phyloP scores from a whole-genome alignment of 2,329 filamentous ascomycete species.

The Colletotrichum destructivum region DNA sequence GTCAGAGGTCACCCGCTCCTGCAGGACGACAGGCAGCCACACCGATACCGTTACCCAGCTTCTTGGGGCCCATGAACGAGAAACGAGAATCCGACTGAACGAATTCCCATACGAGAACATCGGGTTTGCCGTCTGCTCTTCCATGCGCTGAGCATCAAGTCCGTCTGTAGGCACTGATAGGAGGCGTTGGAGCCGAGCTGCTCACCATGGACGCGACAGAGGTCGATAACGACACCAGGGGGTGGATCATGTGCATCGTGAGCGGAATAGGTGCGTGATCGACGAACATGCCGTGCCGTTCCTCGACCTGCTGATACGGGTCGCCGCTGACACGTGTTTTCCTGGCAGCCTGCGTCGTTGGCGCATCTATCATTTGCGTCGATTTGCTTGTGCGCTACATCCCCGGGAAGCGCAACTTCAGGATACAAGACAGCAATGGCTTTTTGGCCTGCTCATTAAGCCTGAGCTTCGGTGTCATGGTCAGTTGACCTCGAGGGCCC shows the following conservation, averaged over 20 bases:
- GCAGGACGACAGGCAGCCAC: slow-evolving; percentile 30
- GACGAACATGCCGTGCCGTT: slow-evolving; percentile 15
- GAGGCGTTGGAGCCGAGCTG: slow-evolving; percentile 28
- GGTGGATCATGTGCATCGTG: slow-evolving; percentile 93
- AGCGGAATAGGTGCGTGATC: slow-evolving; percentile 76
- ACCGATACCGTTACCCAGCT: slow-evolving; percentile 13
- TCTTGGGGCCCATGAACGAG: slow-evolving; percentile 3
- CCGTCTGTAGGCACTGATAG: slow-evolving; percentile 33
- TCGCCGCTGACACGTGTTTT: slow-evolving; percentile 39
- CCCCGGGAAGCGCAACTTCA: slow-evolving; percentile 82
- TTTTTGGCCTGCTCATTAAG: slow-evolving; percentile 93
- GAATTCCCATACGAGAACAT: slow-evolving; percentile 1
- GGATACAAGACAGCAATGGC: slow-evolving; percentile 88
- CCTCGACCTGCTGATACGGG: neutral
- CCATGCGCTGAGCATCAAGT: slow-evolving; percentile 34
- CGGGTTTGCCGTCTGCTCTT: neutral
- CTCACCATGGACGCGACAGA: slow-evolving; percentile 57
- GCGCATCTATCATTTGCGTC: slow-evolving; percentile 88
- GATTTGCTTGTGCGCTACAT: slow-evolving; percentile 83
- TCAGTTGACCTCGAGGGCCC: slow-evolving; percentile 57
- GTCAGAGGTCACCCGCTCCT: slow-evolving; percentile 32
- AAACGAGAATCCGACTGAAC: neutral
- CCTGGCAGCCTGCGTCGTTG: slow-evolving; percentile 75
- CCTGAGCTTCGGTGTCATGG: slow-evolving; percentile 97
- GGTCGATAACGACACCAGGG: slow-evolving; percentile 85